phyloP scores from a whole-genome alignment of 345 rosid species.

The Atalantia buxifolia region DNA sequence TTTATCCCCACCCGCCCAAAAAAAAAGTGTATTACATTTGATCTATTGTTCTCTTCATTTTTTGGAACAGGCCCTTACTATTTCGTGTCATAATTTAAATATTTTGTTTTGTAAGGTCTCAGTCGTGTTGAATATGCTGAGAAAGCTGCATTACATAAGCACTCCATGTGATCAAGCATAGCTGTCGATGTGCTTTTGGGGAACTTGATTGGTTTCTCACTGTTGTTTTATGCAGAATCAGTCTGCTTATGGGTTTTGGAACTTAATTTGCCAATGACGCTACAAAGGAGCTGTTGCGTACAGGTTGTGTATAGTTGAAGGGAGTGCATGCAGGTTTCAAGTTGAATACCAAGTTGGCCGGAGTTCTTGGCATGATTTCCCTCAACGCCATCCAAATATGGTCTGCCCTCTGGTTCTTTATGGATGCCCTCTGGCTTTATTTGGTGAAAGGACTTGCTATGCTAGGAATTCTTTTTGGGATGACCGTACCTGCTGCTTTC shows the following conservation, averaged over 20 bases:
- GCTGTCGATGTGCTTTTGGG: slow-evolving; percentile 58
- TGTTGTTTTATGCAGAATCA: slow-evolving; percentile 51
- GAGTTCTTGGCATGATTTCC: slow-evolving; percentile 73
- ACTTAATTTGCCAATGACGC: slow-evolving; percentile 51
- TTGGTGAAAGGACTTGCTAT: slow-evolving; percentile 59
- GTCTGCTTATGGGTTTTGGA: slow-evolving; percentile 32
- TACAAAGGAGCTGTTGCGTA: slow-evolving; percentile 67
- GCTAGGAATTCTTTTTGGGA: slow-evolving; percentile 68
- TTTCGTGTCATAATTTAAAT: slow-evolving; percentile 11
- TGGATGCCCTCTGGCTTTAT: slow-evolving; percentile 50
- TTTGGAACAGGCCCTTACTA: neutral
- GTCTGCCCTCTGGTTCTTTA: slow-evolving; percentile 75
- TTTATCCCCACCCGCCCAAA: too few relatives aligned
- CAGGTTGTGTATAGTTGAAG: slow-evolving; percentile 79
- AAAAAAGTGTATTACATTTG: neutral
- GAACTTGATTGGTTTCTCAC: slow-evolving; percentile 55
- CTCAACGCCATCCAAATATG: slow-evolving; percentile 83
- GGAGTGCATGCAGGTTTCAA: slow-evolving; percentile 50
- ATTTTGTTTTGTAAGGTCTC: slow-evolving; percentile 47
- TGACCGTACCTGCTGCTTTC: slow-evolving; percentile 65
- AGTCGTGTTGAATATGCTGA: slow-evolving; percentile 74
- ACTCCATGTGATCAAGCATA: slow-evolving; percentile 80
- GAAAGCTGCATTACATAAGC: slow-evolving; percentile 68
- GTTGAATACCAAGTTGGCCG: slow-evolving; percentile 86
- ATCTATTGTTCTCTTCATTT: slow-evolving; percentile 17